Evolutionary conservation across 441 rosid genomes (phyloP), one percentile per base, ranked within the genome.

Genomic region (Flueggea neowawraea): DNA sequence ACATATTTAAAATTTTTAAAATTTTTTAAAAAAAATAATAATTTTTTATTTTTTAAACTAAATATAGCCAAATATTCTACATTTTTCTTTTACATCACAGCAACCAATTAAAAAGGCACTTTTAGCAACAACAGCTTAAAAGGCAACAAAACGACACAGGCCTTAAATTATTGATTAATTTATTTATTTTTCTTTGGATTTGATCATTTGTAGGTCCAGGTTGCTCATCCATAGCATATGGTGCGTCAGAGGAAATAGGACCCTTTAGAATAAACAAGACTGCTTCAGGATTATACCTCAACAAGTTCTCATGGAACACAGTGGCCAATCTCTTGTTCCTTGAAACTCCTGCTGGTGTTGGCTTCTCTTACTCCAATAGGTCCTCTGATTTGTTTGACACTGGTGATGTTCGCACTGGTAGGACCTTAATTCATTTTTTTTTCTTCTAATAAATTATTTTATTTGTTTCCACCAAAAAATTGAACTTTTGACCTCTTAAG

Each of bases 271-370:
- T 95, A 32, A 87, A 84, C 78, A 85, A 72, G 78, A 84, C 93
- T 52, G 86, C 86, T 53, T 82, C 93, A 32, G 96, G 96, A 32
- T 60, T 95, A 62, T 76, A 77, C 80, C 80, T 88, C 31, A 91
- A 91, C 86, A 91, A 84, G 45, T 87, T 85, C 82, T 82, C 98
- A 4, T 95, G 98, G 99, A 95, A 88, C 80, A 64, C 84, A 12
- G 73, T 64, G 68, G 86, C 99, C 65, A 95, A 90, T 67, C 89
- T 95, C 74, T 75, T 95, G 76, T 91, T 95, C 82, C 60, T 95
- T 58, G 99, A 95, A 81, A 79, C 97, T 43, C 99, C 99, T 6
- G 97, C 99, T 5, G 98, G 99, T 3, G 98, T 91, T 12, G 99
- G 99, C 67, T 95, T 89, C 88, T 95, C 99, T 16, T 95, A 91